Conservation (phyloP, 2,329 filamentous ascomycete genomes). For the Kalmusia sp. region DNA sequence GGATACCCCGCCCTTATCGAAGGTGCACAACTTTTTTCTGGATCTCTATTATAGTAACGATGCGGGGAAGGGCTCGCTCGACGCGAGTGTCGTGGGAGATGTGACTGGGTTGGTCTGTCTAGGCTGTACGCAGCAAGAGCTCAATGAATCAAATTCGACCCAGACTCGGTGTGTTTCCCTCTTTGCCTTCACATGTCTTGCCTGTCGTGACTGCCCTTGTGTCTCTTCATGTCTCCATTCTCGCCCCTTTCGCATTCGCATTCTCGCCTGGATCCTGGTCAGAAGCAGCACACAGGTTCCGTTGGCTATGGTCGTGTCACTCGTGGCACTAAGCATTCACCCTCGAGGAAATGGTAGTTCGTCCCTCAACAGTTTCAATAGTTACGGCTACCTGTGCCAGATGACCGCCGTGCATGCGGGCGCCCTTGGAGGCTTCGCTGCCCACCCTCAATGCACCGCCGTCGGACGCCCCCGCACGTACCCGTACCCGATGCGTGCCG, state of each 20-base stretch:
- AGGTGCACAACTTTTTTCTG: constrained; percentile 33
- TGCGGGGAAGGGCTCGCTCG: constrained; percentile 1
- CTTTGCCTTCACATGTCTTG: background rate
- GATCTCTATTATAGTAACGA: constrained; percentile 10
- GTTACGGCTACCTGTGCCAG: background rate
- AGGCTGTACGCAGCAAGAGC: background rate
- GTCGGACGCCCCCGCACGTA: background rate
- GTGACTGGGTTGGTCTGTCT: background rate
- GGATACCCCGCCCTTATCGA: constrained; percentile 40
- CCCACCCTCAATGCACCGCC: background rate
- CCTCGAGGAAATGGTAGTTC: background rate
- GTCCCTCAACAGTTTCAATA: background rate
- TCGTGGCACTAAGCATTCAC: background rate
- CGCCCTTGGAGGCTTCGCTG: background rate
- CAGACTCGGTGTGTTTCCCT: background rate
- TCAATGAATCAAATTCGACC: background rate
- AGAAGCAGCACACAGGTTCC: no score
- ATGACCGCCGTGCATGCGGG: background rate
- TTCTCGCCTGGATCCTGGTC: no score
- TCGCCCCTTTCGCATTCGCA: no score
- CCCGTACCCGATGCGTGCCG: constrained; percentile 2
- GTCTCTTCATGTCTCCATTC: no score
- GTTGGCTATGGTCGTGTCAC: no score
- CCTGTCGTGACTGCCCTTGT: background rate
- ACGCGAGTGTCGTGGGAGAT: background rate